Evolutionary conservation across 2,329 filamentous ascomycete species (phyloP).

Genomic region (Paraphoma sp.): DNA sequence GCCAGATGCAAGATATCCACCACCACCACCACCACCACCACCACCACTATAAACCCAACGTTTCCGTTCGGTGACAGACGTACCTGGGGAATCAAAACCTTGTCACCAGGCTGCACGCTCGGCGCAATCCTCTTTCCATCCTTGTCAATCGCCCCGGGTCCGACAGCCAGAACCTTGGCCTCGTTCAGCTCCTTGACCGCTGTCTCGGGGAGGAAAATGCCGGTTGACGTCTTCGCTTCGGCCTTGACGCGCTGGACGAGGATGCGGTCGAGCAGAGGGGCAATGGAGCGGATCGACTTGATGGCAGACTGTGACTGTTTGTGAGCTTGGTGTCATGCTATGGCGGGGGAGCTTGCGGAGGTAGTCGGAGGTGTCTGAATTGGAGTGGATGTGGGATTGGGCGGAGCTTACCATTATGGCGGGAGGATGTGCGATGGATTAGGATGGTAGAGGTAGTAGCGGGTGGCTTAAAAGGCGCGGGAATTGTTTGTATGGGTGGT

Average conservation of each 20-base stretch:
- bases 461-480: neutral
- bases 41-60: no score
- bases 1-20: neutral
- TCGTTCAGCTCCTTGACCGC: conserved; percentile 98
- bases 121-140: conserved; percentile 87
- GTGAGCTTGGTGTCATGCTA: conserved; percentile 7
- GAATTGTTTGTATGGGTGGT: neutral
- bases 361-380: neutral
- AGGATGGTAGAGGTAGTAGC: neutral
- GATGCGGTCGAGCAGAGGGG: conserved; percentile 95
- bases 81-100: conserved; percentile 95
- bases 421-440: neutral
- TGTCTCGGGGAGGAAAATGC: conserved; percentile 97
- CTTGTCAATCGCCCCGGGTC: conserved; percentile 85
- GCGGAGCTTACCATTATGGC: conserved; percentile 24
- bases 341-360: conserved; percentile 3
- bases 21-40: no score
- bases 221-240: conserved; percentile 92
- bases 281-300: conserved; percentile 94
- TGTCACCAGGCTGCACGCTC: conserved; percentile 83
- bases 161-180: conserved; percentile 93
- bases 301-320: conserved; percentile 61
- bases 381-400: neutral
- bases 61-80: no score
- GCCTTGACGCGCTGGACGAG: conserved; percentile 98